phyloP scores from a whole-genome alignment of 768 basidiomycete genomes.

The Rhodotorula taiwanensis region DNA sequence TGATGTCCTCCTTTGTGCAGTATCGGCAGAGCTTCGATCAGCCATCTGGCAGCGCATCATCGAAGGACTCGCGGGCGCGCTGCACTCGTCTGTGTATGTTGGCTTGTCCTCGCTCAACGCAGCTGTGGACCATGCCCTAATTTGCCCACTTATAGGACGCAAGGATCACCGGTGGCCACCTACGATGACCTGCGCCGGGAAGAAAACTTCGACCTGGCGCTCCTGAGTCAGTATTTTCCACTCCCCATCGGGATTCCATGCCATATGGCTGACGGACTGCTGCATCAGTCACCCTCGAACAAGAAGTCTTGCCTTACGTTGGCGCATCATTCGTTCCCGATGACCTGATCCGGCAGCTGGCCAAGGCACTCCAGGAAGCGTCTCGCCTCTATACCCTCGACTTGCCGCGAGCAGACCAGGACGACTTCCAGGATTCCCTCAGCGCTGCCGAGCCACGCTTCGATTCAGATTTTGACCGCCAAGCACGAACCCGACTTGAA shows the following conservation, averaged over 20 bases:
- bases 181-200: conserved; percentile 66
- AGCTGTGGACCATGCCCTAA: too few relatives aligned
- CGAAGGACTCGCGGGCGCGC: conserved; percentile 71
- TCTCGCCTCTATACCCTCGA: conserved; percentile 57
- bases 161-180: conserved; percentile 46
- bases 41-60: conserved; percentile 78
- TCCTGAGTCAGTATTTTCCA: conserved; percentile 52
- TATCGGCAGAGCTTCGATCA: too few relatives aligned
- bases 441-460: conserved; percentile 20
- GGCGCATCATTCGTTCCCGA: conserved; percentile 66
- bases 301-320: conserved; percentile 68
- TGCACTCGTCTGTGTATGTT: conserved; percentile 74
- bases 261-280: neutral
- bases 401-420: neutral
- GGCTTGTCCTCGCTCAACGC: too few relatives aligned
- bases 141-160: conserved; percentile 46
- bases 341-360: conserved; percentile 59
- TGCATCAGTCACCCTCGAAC: conserved; percentile 54
- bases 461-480: conserved; percentile 33
- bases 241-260: neutral
- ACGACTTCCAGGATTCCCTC: neutral
- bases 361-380: conserved; percentile 64
- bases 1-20: too few relatives aligned
- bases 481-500: conserved; percentile 6
- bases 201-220: conserved; percentile 74